Evolutionary conservation across 805 yeast genomes (phyloP).

Genomic region (Pichia eremophila): DNA sequence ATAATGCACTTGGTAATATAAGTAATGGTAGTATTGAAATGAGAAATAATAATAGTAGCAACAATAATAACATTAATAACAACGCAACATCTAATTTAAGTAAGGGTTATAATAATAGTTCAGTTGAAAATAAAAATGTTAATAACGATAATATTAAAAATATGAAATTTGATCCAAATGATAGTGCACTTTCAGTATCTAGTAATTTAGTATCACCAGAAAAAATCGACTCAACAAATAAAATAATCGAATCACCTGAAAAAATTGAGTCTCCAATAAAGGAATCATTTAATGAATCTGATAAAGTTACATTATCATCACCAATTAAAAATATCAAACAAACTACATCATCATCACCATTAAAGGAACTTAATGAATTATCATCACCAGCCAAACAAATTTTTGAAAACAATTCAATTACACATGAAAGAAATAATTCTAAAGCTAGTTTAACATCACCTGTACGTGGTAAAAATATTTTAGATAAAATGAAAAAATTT

Average conservation of each 20-base stretch:
- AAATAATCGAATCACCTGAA: too few relatives aligned
- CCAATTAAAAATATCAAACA: too few relatives aligned
- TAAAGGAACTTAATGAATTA: too few relatives aligned
- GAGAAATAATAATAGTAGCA: not conserved
- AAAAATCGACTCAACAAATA: too few relatives aligned
- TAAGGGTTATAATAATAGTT: not conserved
- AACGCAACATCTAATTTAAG: not conserved
- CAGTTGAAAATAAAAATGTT: not conserved
- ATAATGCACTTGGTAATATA: not conserved
- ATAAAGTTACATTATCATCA: not conserved
- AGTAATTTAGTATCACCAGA: not conserved
- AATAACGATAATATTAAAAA: not conserved
- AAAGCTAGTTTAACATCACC: slow-evolving; percentile 11
- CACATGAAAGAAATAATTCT: not conserved
- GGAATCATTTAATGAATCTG: too few relatives aligned
- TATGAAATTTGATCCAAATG: not conserved
- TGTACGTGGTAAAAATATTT: slow-evolving; percentile 12
- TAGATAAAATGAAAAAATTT: slow-evolving; percentile 21
- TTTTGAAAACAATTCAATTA: not conserved
- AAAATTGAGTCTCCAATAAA: too few relatives aligned
- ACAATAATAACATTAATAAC: not conserved
- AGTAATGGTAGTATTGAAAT: not conserved
- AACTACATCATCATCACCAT: too few relatives aligned
- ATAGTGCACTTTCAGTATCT: not conserved
- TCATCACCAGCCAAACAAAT: not conserved